Evolutionary conservation across 2,329 filamentous ascomycete genomes (phyloP).

Genomic region (Proliferodiscus dingleyae): DNA sequence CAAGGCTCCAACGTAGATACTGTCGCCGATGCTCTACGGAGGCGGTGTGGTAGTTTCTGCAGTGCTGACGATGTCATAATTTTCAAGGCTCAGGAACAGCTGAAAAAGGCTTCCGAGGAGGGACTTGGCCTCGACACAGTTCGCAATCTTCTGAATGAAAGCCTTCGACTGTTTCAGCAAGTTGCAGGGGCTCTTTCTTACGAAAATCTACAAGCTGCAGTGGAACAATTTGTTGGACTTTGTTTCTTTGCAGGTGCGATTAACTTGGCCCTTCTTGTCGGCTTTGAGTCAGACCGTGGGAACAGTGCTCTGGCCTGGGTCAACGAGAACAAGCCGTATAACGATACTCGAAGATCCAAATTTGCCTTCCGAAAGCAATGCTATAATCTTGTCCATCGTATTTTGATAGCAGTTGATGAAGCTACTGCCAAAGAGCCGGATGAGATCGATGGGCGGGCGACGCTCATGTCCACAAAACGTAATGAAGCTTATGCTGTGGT

Average conservation of each 20-base stretch:
- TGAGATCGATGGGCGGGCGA: slow-evolving; percentile 71
- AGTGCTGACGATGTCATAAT: slow-evolving; percentile 95
- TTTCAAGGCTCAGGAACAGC: slow-evolving; percentile 94
- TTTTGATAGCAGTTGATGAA: slow-evolving; percentile 71
- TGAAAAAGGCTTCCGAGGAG: slow-evolving; percentile 82
- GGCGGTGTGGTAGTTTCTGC: slow-evolving; percentile 94
- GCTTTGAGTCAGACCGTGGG: slow-evolving; percentile 77
- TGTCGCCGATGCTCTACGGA: slow-evolving; percentile 86
- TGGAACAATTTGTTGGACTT: slow-evolving; percentile 73
- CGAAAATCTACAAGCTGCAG: slow-evolving; percentile 72
- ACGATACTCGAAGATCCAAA: slow-evolving; percentile 62
- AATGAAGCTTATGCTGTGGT: slow-evolving; percentile 89
- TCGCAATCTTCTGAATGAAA: slow-evolving; percentile 79
- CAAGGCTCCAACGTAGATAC: slow-evolving; percentile 97
- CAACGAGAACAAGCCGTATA: slow-evolving; percentile 69
- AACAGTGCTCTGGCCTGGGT: slow-evolving; percentile 84
- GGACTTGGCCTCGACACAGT: slow-evolving; percentile 70
- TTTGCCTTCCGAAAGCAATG: slow-evolving; percentile 71
- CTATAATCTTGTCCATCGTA: slow-evolving; percentile 83
- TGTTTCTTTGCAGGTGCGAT: slow-evolving; percentile 94
- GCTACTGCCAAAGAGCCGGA: slow-evolving; percentile 65
- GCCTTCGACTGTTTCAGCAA: slow-evolving; percentile 79
- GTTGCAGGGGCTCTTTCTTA: slow-evolving; percentile 79
- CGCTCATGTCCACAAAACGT: slow-evolving; percentile 70
- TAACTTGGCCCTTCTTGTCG: slow-evolving; percentile 77